These are phyloP conservation scores for Megacollybia platyphylla DNA, from an alignment of 1,284 basidiomycete species.

Conservation along the genomic window DNA sequence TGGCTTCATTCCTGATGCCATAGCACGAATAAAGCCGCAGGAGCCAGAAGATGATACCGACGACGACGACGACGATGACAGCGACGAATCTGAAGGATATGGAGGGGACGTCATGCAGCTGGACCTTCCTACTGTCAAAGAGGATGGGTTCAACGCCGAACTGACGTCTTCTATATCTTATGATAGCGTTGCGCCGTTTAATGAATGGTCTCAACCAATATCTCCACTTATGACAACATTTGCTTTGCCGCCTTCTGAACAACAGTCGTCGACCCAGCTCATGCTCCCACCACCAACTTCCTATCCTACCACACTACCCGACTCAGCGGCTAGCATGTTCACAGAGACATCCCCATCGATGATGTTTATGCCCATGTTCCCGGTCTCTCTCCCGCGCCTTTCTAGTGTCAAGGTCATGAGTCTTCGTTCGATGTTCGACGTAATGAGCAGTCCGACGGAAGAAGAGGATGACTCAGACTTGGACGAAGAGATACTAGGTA, in stretches of 20 bases:
- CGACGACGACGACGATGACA: background rate
- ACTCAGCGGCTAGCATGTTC: too few species aligned
- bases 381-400: background rate
- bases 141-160: background rate
- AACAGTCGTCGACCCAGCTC: background rate
- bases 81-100: background rate
- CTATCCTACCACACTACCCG: background rate
- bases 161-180: background rate
- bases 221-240: background rate
- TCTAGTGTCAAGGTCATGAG: background rate
- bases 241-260: background rate
- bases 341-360: background rate
- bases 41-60: background rate
- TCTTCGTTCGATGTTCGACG: background rate
- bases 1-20: background rate
- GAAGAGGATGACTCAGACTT: background rate
- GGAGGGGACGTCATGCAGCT: too few species aligned
- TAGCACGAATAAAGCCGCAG: background rate
- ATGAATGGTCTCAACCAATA: background rate
- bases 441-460: background rate
- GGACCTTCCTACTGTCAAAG: background rate
- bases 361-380: background rate
- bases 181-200: background rate
- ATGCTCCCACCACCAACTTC: background rate
- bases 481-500: background rate